Evolutionary conservation across 768 basidiomycete genomes (phyloP), one percentile per base, ranked within the genome.

Genomic region (Porphyrellus cyaneotinctus): DNA sequence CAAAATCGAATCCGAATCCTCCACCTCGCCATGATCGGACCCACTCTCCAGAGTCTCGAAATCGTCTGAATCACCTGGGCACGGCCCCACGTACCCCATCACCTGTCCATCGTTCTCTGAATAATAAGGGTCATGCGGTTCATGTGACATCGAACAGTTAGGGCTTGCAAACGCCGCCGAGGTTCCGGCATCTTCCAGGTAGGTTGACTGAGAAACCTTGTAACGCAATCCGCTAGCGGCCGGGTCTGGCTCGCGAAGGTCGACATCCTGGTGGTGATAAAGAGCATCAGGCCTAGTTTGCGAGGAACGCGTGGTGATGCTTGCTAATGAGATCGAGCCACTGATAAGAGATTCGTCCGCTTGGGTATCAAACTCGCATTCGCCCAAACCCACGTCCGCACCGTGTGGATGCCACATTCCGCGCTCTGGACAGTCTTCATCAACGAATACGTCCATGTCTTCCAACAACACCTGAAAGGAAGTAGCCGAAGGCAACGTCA

Each of bases 341-440:
- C 48, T 26, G 61, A 69, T 64, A 68, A 65, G 68, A 52, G 58
- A 65, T 58, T 52, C 48, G 20, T 56, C 57, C 47, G 58, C 64
- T 58, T 45, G 47, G 39, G 47, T 46, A 53, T 53, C 50, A 23
- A 43, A 42, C 43, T 60, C 47, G 39, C 12, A 20, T 42, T 51
- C 42, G 11, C 28, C 43, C n/a, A 30, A 33, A 31, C 48, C 41
- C 22, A 41, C 52, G 42, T 46, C 43, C 24, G 45, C 44, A 33
- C 48, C 64, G 24, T 37, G 23, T 32, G 43, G 23, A 43, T 37
- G 42, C 58, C 64, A 57, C 58, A 43, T 52, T 31, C 38, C 57
- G 36, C 53, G 58, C 23, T 54, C 58, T 15, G 43, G 13, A 53
- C 56, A 52, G 23, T 60, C 56, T 43, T 61, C 64, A 32, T 36